Conservation (phyloP, 140 eudicot genomes). For the Bidens hawaiensis region DNA sequence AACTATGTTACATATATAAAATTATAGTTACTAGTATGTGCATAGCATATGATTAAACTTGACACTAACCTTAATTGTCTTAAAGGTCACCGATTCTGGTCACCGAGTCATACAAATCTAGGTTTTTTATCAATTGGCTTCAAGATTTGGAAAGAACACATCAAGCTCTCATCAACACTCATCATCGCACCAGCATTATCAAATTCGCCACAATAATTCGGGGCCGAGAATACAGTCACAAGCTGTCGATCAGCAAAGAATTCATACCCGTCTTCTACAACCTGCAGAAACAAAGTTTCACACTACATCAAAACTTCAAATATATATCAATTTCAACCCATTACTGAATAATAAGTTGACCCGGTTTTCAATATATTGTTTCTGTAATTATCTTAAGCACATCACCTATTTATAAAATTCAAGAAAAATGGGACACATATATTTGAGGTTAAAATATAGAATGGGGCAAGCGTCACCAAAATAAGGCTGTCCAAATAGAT, state of each 20-base stretch:
- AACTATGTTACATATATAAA: too few relatives aligned
- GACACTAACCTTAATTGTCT: conserved; percentile 28
- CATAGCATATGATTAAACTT: not conserved
- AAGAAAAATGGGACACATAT: not conserved
- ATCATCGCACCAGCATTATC: too few relatives aligned
- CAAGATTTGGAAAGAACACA: too few relatives aligned
- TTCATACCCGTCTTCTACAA: conserved; percentile 88
- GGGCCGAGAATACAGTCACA: too few relatives aligned
- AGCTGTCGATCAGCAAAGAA: conserved; percentile 82
- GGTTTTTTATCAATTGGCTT: conserved; percentile 64
- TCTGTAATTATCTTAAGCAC: not conserved
- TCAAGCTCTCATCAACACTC: too few relatives aligned
- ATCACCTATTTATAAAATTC: not conserved
- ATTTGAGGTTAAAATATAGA: not conserved
- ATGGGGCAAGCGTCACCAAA: not conserved
- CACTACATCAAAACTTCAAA: not conserved
- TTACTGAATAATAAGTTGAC: not conserved
- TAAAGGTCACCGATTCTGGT: conserved; percentile 1
- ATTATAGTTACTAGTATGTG: too few relatives aligned
- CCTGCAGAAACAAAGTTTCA: conserved; percentile 28
- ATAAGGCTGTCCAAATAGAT: too few relatives aligned
- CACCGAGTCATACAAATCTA: conserved; percentile 40
- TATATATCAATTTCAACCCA: not conserved
- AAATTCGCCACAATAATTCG: too few relatives aligned
- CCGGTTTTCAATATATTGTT: not conserved